Evolutionary conservation across 257 asterid genomes (phyloP), one percentile per base, ranked within the genome.

Genomic region (Forsythia suspensa): DNA sequence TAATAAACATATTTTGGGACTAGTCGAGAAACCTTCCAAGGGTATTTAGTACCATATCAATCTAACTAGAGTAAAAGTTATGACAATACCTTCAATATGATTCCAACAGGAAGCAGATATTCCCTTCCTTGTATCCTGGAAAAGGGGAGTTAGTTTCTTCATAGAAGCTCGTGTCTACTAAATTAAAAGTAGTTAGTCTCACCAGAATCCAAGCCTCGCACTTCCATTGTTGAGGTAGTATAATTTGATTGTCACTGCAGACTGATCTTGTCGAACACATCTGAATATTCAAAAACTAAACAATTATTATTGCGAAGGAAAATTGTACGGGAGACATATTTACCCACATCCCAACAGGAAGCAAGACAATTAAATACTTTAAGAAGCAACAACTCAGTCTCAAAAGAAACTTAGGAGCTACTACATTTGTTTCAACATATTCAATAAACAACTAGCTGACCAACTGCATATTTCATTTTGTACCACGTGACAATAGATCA

Each of bases 141-240:
- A 83, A 63, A 73, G 76, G 66, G 36, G 68, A 71, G 79, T 84
- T 77, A 76, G 82, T 63, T 76, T 73, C 36, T 72, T 48, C 74
- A 43, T 66, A 61, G 24, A 77, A 37, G 75, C 66, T 18, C 70
- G 55, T 59, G 69, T 79, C 43, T 48, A 71, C 42, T 40, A 79
- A 16, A 71, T 55, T 70, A 34, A 34, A 67, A 82, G 72, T 29
- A 38, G 38, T 61, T 21, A 74, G 80, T 80, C 95, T 90, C 86
- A 95, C 99, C 99, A 94, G 87, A 96, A 94, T 65, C 98, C 99
- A 84, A 96, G 96, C 81, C 99, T 90, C 75, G 99, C 99, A 85
- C 99, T 96, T 88, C 99, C 99, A 73, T 88, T 94, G 77, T 72
- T 89, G 51, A 96, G 89, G 89, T 96, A 94, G 87, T 96, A 96